Evolutionary conservation across 441 rosid species (phyloP).

Genomic region (Brassica hybrid): DNA sequence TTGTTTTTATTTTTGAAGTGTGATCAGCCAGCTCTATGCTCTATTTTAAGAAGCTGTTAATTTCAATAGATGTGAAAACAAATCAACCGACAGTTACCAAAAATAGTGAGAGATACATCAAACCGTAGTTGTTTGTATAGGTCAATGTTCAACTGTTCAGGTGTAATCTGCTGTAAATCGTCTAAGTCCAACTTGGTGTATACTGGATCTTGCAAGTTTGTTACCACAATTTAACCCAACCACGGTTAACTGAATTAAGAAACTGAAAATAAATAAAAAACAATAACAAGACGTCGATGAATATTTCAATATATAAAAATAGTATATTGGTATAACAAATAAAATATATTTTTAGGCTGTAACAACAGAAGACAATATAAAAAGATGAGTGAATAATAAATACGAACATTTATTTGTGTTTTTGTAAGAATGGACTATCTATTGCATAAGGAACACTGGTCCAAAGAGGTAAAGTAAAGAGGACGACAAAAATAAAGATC

Average conservation of each 20-base stretch:
- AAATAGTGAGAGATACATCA: conserved; percentile 7
- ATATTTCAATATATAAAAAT: neutral
- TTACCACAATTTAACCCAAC: conserved; percentile 19
- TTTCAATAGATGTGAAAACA: conserved; percentile 22
- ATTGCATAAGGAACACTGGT: conserved; percentile 22
- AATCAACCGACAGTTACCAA: conserved; percentile 21
- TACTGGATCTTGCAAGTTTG: conserved; percentile 11
- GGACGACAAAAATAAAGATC: conserved; percentile 16
- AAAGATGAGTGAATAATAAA: conserved; percentile 18
- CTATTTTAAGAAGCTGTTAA: conserved; percentile 39
- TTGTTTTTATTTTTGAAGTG: conserved; percentile 19
- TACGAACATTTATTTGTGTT: conserved; percentile 23
- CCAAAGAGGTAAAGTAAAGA: conserved; percentile 24
- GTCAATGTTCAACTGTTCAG: conserved; percentile 16
- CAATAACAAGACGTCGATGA: conserved; percentile 8
- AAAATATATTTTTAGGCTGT: conserved; percentile 6
- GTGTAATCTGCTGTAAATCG: conserved; percentile 26
- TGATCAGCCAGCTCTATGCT: conserved; percentile 30
- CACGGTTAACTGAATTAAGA: neutral
- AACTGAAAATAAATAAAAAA: neutral
- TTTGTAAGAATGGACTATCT: conserved; percentile 5
- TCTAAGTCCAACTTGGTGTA: conserved; percentile 22
- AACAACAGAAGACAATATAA: conserved; percentile 25
- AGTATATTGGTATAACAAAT: neutral
- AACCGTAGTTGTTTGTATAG: conserved; percentile 22